A percentile compares a stretch with the other conserved stretches of the same genome.
phyloP scores from a whole-genome alignment of 2,329 filamentous ascomycete genomes.

The Ceratocystis diversiconidia region DNA sequence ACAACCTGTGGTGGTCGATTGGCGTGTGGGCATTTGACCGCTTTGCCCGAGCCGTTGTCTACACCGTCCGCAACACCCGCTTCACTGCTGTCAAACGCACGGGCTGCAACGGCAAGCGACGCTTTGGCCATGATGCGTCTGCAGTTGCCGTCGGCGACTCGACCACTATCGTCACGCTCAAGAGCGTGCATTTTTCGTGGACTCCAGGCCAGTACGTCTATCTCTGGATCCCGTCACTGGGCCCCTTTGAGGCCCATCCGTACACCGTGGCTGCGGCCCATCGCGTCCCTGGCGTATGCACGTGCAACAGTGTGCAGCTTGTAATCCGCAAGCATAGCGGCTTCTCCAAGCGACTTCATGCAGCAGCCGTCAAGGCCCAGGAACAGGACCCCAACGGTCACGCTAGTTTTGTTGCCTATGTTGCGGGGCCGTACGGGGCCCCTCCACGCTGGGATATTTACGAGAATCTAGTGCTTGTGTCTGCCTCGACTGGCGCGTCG shows the following conservation, averaged over 20 bases:
- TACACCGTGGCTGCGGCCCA: constrained; percentile 48
- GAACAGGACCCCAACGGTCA: constrained; percentile 21
- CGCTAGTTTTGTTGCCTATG: constrained; percentile 31
- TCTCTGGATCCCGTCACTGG: constrained; percentile 43
- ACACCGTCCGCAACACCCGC: constrained; percentile 40
- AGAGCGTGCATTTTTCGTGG: constrained; percentile 46
- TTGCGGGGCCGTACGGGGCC: constrained; percentile 42
- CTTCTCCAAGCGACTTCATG: constrained; percentile 41
- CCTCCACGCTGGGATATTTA: constrained; percentile 44
- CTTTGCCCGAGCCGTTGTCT: constrained; percentile 33
- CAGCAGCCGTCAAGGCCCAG: constrained; percentile 30
- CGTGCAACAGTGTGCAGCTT: constrained; percentile 46
- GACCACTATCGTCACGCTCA: constrained; percentile 44
- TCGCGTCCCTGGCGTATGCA: constrained; percentile 35
- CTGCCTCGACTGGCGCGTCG: constrained; percentile 48
- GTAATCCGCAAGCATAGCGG: constrained; percentile 42
- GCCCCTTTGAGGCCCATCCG: constrained; percentile 41
- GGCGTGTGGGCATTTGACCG: constrained; percentile 50
- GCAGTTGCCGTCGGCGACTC: constrained; percentile 35
- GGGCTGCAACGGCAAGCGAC: constrained; percentile 33
- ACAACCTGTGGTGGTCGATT: constrained; percentile 53
- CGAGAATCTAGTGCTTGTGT: constrained; percentile 45
- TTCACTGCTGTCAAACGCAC: constrained; percentile 24
- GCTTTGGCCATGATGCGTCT: constrained; percentile 39
- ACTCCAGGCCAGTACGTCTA: constrained; percentile 47